A percentile compares a stretch with the other conserved stretches of the same genome.
These are phyloP conservation scores for Umbelopsis sp. DNA, from an alignment of 192 early-diverging fungal species.

Conservation along the genomic window DNA sequence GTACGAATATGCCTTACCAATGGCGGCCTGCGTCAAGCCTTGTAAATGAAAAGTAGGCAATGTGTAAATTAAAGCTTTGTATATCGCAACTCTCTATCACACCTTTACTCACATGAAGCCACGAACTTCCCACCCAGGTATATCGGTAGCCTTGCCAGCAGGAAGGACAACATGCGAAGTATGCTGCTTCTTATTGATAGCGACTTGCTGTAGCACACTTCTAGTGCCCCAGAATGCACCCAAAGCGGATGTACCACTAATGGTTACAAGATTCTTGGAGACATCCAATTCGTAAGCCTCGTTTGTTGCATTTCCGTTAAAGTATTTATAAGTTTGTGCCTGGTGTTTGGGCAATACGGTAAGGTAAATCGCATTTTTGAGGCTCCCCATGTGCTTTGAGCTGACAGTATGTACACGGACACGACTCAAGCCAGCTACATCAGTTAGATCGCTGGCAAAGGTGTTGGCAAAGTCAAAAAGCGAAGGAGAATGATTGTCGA, in stretches of 20 bases:
- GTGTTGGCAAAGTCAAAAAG: slow-evolving; percentile 13
- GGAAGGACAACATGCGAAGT: slow-evolving; percentile 7
- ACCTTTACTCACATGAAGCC: slow-evolving; percentile 18
- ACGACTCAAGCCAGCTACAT: neutral
- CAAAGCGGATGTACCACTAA: slow-evolving; percentile 3
- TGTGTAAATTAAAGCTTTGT: neutral
- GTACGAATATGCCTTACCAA: neutral
- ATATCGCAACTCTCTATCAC: neutral
- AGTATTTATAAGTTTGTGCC: slow-evolving; percentile 2
- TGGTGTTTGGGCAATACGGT: neutral
- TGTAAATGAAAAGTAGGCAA: neutral
- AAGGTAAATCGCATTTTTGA: neutral
- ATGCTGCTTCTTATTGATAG: neutral
- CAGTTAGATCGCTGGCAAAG: neutral
- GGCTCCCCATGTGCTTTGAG: neutral
- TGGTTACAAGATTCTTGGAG: neutral
- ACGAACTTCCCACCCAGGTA: slow-evolving; percentile 23
- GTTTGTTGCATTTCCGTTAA: slow-evolving; percentile 1
- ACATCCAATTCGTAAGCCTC: slow-evolving; percentile 21
- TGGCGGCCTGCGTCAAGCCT: slow-evolving; percentile 19
- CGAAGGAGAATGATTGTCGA: slow-evolving; percentile 12
- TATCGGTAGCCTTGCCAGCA: neutral
- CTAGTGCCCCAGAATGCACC: slow-evolving; percentile 22
- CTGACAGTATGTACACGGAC: neutral
- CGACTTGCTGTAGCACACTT: slow-evolving; percentile 1